Conservation (phyloP, 108 stramenopile species). For the Skeletonema costatum region DNA sequence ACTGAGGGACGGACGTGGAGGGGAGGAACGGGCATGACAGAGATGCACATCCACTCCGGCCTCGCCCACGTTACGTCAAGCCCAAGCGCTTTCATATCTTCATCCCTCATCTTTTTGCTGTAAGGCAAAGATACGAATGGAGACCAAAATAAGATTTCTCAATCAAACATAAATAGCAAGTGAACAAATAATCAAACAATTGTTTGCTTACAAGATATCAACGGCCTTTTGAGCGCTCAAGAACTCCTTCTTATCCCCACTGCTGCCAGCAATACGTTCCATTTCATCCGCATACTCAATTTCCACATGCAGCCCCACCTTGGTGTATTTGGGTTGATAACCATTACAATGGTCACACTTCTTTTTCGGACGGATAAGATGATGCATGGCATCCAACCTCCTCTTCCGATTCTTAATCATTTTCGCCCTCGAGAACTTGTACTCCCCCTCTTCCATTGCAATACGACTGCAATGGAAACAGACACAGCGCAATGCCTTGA, state of each 20-base stretch:
- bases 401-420: constrained; percentile 65
- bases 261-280: constrained; percentile 61
- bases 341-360: constrained; percentile 91
- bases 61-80: constrained; percentile 91
- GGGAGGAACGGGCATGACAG: constrained; percentile 97
- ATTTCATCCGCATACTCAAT: constrained; percentile 84
- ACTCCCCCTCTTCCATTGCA: constrained; percentile 79
- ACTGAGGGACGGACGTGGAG: constrained; percentile 98
- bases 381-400: constrained; percentile 87
- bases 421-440: constrained; percentile 72
- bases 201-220: constrained; percentile 74
- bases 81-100: constrained; percentile 90
- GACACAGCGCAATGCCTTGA: constrained; percentile 93
- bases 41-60: constrained; percentile 96
- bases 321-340: constrained; percentile 82
- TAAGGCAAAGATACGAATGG: constrained; percentile 9
- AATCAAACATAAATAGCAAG: neutral
- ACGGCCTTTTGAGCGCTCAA: constrained; percentile 86
- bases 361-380: constrained; percentile 81
- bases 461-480: constrained; percentile 94
- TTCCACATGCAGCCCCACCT: constrained; percentile 86
- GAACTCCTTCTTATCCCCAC: constrained; percentile 93
- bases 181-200: neutral
- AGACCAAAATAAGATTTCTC: neutral
- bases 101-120: constrained; percentile 89